Conservation (phyloP, 305 asterid species). For the Rubia balearica region DNA sequence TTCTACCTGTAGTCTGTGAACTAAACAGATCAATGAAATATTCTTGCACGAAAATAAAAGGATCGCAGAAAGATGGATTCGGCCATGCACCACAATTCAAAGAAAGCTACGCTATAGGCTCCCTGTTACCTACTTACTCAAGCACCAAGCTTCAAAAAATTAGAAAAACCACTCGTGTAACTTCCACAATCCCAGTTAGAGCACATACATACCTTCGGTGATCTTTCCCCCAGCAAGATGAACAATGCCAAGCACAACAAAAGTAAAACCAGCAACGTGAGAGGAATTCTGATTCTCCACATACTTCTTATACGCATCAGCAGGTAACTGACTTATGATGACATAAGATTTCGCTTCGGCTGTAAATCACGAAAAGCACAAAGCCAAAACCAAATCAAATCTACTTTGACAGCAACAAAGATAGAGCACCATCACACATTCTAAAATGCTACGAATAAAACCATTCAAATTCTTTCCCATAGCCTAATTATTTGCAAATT, state of each 20-base stretch:
- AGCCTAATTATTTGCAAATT: background rate
- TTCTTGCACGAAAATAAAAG: background rate
- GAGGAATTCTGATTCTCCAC: slow-evolving; percentile 49
- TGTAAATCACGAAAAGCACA: slow-evolving; percentile 31
- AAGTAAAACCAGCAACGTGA: slow-evolving; percentile 57
- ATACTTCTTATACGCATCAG: slow-evolving; percentile 45
- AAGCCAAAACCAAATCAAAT: background rate
- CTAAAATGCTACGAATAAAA: background rate
- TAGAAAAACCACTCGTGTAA: background rate
- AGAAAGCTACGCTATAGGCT: background rate
- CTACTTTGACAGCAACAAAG: background rate
- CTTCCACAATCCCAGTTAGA: slow-evolving; percentile 9
- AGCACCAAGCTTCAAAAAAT: background rate
- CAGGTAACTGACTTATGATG: slow-evolving; percentile 56
- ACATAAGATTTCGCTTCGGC: slow-evolving; percentile 75
- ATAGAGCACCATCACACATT: background rate
- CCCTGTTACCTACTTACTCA: background rate
- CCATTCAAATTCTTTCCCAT: background rate
- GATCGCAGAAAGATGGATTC: background rate
- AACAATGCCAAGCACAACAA: slow-evolving; percentile 55
- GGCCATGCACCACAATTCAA: background rate
- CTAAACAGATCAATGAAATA: background rate
- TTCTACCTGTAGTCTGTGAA: background rate
- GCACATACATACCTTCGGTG: slow-evolving; percentile 49
- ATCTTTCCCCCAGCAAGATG: slow-evolving; percentile 84